Evolutionary conservation across 192 early-diverging fungal species (phyloP).

Genomic region (Entomortierella chlamydospora): DNA sequence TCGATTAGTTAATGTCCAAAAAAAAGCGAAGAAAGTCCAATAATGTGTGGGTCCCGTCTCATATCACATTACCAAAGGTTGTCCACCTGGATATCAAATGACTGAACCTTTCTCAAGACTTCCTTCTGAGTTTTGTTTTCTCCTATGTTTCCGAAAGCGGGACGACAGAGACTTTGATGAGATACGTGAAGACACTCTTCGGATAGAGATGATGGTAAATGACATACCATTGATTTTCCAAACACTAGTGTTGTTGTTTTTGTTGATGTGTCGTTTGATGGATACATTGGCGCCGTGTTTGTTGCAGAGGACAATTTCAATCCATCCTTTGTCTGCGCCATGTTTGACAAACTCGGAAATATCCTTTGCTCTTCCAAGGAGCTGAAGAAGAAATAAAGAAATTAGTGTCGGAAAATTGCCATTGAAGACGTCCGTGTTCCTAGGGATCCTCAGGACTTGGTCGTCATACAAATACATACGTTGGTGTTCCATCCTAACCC

Average conservation of each 20-base stretch:
- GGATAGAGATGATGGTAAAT: neutral
- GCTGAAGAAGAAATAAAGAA: neutral
- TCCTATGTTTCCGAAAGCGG: constrained; percentile 53
- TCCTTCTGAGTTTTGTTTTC: constrained; percentile 68
- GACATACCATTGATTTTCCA: constrained; percentile 88
- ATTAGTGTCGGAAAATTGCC: too few species aligned
- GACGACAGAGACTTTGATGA: neutral
- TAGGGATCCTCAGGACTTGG: too few species aligned
- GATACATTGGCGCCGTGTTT: constrained; percentile 53
- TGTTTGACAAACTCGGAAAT: constrained; percentile 94
- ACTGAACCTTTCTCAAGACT: constrained; percentile 69
- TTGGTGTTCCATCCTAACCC: constrained; percentile 86
- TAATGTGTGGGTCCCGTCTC: too few species aligned
- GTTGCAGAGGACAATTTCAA: constrained; percentile 89
- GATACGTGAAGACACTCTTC: neutral
- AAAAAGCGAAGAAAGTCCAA: neutral
- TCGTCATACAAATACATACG: constrained; percentile 18
- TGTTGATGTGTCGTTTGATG: constrained; percentile 73
- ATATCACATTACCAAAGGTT: constrained; percentile 98
- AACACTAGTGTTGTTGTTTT: constrained; percentile 70
- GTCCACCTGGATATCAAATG: constrained; percentile 91
- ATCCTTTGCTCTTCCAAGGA: neutral
- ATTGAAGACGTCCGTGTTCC: too few species aligned
- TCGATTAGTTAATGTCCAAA: neutral
- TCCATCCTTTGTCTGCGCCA: constrained; percentile 77